Base-by-base conservation (phyloP, 1,284 basidiomycete genomes). In the Cystobasidium slooffiae region DNA sequence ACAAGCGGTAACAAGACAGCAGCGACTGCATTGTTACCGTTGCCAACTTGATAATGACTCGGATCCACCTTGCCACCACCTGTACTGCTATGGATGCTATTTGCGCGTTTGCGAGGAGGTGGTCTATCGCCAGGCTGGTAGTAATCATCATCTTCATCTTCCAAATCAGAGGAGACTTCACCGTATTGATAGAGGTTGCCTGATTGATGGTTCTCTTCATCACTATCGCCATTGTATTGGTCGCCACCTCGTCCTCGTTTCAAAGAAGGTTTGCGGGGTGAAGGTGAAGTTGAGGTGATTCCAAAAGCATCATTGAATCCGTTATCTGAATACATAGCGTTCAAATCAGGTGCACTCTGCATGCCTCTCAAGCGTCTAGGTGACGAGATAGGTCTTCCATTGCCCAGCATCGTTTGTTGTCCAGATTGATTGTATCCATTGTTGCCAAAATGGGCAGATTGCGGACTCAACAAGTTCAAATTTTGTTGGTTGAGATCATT, bases 321-420 rank as follows among this genome's bases (percentile, higher is more conserved):
- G 37, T 64, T 31, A 56, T 64, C 39, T 18, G 62, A 52, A 44
- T 73, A 73, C 51, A 65, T 56, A 18, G 31, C 43, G 16, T 61
- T 61, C 8, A 73, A 51, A 73, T 73, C 63, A 65, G 70, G 70
- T 12, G 70, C 70, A 59, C 70, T 73, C 22, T 66, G 62, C 70
- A 73, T 73, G 16, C 70, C 70, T 39, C 63, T 46, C 14, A 73
- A 51, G 8, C 70, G 20, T 14, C 70, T 49, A 59, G 70, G 70
- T 6, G 70, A 73, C 8, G 70, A 73, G 9, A 73, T 56, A 7
- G 44, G 49, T 51, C 70, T 43, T 9, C 70, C 70, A 51, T 53
- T 56, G 20, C 9, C 16, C 31, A 20, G 20, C 18, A 43, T 44
- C 7, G 55, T 20, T 47, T 73, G n/a, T n/a, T 58, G 53, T 5